phyloP scores from a whole-genome alignment of 2,329 filamentous ascomycete genomes.

The Niveomyces coronatus region DNA sequence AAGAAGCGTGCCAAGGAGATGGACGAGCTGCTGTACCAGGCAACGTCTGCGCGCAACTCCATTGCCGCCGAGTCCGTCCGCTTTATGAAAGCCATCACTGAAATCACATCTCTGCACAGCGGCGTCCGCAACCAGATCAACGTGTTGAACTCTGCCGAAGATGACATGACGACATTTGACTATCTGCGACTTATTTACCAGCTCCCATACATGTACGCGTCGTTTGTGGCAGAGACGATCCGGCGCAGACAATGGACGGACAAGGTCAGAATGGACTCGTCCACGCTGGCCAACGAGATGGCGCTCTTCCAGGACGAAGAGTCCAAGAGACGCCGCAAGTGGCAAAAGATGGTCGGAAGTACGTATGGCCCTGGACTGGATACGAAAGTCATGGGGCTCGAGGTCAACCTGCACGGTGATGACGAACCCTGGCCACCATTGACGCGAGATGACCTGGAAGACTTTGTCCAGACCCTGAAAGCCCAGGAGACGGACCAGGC shows the following conservation, averaged over 20 bases:
- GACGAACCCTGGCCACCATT: slow-evolving; percentile 71
- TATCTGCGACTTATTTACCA: slow-evolving; percentile 70
- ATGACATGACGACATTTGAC: slow-evolving; percentile 72
- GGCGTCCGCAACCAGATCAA: slow-evolving; percentile 63
- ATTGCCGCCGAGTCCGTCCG: slow-evolving; percentile 55
- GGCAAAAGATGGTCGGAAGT: slow-evolving; percentile 76
- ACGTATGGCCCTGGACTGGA: slow-evolving; percentile 61
- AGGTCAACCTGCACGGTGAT: slow-evolving; percentile 75
- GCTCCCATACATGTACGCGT: slow-evolving; percentile 82
- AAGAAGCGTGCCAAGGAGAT: slow-evolving; percentile 48
- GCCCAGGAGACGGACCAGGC: slow-evolving; percentile 53
- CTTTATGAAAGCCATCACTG: slow-evolving; percentile 75
- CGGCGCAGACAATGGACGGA: slow-evolving; percentile 83
- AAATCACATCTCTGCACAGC: slow-evolving; percentile 65
- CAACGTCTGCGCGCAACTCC: slow-evolving; percentile 55
- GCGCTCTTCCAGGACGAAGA: slow-evolving; percentile 89
- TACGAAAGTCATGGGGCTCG: slow-evolving; percentile 62
- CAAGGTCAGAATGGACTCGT: slow-evolving; percentile 80
- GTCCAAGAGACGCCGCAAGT: slow-evolving; percentile 75
- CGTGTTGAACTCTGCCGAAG: slow-evolving; percentile 59
- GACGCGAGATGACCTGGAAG: slow-evolving; percentile 63
- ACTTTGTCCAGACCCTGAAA: slow-evolving; percentile 59
- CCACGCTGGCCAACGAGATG: slow-evolving; percentile 84
- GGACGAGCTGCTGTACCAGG: slow-evolving; percentile 48
- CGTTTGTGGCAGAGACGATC: slow-evolving; percentile 76